Base-by-base conservation (phyloP, 306 rosid genomes). In the Citrullus amarus region DNA sequence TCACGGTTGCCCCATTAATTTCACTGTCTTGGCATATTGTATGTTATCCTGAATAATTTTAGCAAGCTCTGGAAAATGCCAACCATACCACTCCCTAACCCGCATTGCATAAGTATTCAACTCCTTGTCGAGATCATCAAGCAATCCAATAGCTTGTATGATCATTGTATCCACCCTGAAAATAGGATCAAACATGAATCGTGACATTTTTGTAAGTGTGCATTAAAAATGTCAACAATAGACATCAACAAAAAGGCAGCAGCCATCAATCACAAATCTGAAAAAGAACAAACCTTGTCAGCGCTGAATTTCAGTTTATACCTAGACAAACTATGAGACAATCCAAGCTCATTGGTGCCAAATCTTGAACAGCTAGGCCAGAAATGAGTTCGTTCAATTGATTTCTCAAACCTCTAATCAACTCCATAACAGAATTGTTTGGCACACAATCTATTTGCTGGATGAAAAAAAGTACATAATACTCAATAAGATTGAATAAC, bases 61-160 rank as follows among this genome's bases (percentile, higher is more conserved):
- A 22, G 97, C 88, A 54, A 95, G 97, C 87, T 95, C 98, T 2
- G 98, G 98, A 79, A 95, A 95, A 86, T 95, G 98, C 98, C 98
- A 92, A 60, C 99, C 97, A 34, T 91, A 95, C 99, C 99, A 92
- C 86, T 95, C 99, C 48, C 93, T 83, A 82, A 95, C 98, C 80
- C 98, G 93, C 98, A 92, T 92, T 44, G 98, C 98, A 84, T 92
- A 95, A 16, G 97, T 92, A 66, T 95, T 95, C 58, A 95, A 82
- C 84, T 92, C 97, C 86, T 95, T 95, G 80, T 95, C 98, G 48
- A 95, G 97, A 80, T 95, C 98, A 71, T 95, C 98, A 50, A 95
- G 98, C 83, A 95, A 88, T 32, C 98, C 98, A 78, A 95, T 95
- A 78, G 98, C 98, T 84, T 95, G 98, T 63, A 95, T 89, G 74